Conservation (phyloP, 2,329 filamentous ascomycete species). For the Phialophora macrospora region DNA sequence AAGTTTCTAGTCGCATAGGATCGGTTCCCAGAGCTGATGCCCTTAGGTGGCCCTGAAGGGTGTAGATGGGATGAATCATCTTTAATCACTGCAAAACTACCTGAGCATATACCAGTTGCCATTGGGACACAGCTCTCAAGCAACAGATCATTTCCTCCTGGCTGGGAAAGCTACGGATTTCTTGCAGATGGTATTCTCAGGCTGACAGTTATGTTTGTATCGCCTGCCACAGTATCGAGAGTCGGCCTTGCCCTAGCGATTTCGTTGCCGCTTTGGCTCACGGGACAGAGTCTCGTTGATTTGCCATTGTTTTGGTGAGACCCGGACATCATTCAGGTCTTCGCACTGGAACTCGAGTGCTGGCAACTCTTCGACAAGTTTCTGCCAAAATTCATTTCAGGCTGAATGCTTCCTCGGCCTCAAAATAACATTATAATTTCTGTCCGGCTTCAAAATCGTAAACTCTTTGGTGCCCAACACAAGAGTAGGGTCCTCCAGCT, state of each 20-base stretch:
- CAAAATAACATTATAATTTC: constrained; percentile 31
- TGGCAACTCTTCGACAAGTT: background rate
- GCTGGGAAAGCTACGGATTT: background rate
- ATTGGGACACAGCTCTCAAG: background rate
- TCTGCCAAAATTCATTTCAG: background rate
- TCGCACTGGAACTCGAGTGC: background rate
- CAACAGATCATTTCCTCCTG: background rate
- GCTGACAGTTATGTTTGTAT: background rate
- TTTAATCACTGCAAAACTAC: background rate
- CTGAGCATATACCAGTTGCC: background rate
- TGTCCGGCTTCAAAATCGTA: constrained; percentile 32
- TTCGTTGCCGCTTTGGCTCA: background rate
- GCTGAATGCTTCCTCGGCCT: constrained; percentile 18
- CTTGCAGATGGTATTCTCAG: background rate
- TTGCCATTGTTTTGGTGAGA: background rate
- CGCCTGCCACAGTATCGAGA: background rate
- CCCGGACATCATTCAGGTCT: background rate
- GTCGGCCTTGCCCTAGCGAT: background rate
- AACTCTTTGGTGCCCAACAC: constrained; percentile 31
- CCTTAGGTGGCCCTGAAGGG: too few relatives aligned
- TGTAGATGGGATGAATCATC: background rate
- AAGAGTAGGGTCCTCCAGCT: constrained; percentile 28
- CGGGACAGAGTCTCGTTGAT: background rate
- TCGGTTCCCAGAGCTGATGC: background rate
- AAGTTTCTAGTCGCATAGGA: background rate